Conservation (phyloP, 148 eudicot genomes). For the Pharnaceum exiguum region DNA sequence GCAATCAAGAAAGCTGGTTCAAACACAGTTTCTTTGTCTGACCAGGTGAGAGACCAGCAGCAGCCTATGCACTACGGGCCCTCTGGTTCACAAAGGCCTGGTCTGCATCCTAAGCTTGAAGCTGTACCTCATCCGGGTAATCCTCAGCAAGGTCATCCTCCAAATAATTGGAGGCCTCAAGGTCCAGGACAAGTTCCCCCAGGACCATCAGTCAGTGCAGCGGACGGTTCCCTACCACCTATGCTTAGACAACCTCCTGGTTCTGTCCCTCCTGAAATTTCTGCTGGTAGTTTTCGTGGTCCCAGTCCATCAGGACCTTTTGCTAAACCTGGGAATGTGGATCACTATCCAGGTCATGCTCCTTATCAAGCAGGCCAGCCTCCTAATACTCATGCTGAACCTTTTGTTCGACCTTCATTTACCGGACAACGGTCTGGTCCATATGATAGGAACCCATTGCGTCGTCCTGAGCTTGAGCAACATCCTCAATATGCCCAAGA, state of each 20-base stretch:
- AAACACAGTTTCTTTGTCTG: slow-evolving; percentile 28
- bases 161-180: slow-evolving; percentile 46
- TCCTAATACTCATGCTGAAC: slow-evolving; percentile 33
- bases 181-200: slow-evolving; percentile 47
- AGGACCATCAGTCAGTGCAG: slow-evolving; percentile 28
- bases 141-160: slow-evolving; percentile 39
- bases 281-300: slow-evolving; percentile 28
- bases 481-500: slow-evolving; percentile 35
- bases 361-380: slow-evolving; percentile 27
- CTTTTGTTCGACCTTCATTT: slow-evolving; percentile 25
- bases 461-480: slow-evolving; percentile 38
- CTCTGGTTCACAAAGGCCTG: slow-evolving; percentile 36
- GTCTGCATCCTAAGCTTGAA: slow-evolving; percentile 25
- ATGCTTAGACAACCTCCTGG: slow-evolving; percentile 25
- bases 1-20: slow-evolving; percentile 24
- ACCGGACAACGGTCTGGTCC: slow-evolving; percentile 29
- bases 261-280: slow-evolving; percentile 22
- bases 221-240: slow-evolving; percentile 30
- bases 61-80: slow-evolving; percentile 36
- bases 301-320: slow-evolving; percentile 28
- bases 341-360: slow-evolving; percentile 31
- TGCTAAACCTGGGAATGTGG: slow-evolving; percentile 37
- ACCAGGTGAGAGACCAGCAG: slow-evolving; percentile 31
- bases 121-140: slow-evolving; percentile 25
- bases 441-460: slow-evolving; percentile 34